Base-by-base conservation (phyloP, 805 yeast species). In the Phaffomyces opuntiae region DNA sequence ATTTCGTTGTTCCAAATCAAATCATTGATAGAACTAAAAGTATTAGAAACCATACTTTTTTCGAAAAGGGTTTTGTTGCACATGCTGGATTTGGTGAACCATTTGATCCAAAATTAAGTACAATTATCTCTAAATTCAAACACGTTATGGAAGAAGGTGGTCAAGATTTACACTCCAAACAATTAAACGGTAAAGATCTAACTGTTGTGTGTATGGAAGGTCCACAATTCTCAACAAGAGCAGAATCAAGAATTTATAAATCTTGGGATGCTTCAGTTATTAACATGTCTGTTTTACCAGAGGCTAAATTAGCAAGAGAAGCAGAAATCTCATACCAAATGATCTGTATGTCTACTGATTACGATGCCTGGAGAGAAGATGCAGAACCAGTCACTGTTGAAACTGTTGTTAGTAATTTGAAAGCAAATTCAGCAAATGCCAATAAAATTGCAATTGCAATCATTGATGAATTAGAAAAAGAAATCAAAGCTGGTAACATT, bases 361-460 rank as follows among this genome's bases (percentile, higher is more conserved):
- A 93, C 67, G 99, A 93, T 63, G 95, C 99, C 24, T 93, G 99
- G 99, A 86, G 89, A 62, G 95, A 84, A 58, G 80, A 78, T 44
- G 98, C 83, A 62, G 97, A 91, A 60, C 91, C 98, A 3, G 99
- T 93, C 40, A 90, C 98, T 9, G 98, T 93, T n/a, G 97, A 90
- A 68, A 85, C 95, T 5, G 96, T 93, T 37, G 89, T 93, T 42
- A 88, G 95, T 45, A 87, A 93, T 64, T 75, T 91, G 62, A 78
- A 78, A 60, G 93, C 96, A 49, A 93, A 93, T 68, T 74, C 86
- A 43, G 83, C 78, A 34, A 91, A 91, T 60, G 98, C 99, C 9
- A 83, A 85, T 63, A 70, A 69, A 47, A 69, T 93, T 43, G 89
- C 95, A 32, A 81, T 78, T 38, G 75, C 73, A 39, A 69, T 91